These are phyloP conservation scores for Penicillium manginii DNA, from an alignment of 495 filamentous ascomycete species.

Conservation along the genomic window DNA sequence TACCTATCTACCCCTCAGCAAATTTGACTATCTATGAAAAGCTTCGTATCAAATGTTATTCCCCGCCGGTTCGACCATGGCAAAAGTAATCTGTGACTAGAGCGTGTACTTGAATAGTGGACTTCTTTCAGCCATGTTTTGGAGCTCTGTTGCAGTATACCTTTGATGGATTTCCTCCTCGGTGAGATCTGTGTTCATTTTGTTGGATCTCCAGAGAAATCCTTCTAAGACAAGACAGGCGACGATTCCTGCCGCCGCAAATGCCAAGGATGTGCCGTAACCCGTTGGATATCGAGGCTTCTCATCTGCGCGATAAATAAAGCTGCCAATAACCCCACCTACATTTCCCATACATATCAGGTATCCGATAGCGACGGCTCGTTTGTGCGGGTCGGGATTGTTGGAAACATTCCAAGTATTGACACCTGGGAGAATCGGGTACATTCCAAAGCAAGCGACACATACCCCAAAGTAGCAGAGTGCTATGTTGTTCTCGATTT, in stretches of 20 bases:
- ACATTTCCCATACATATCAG: slow-evolving; percentile 26
- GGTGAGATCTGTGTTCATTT: neutral
- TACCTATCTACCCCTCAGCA: too few species aligned
- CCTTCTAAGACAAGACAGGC: slow-evolving; percentile 28
- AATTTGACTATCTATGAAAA: too few species aligned
- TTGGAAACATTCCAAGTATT: slow-evolving; percentile 33
- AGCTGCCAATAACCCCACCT: slow-evolving; percentile 27
- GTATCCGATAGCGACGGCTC: slow-evolving; percentile 29
- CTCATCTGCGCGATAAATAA: slow-evolving; percentile 23
- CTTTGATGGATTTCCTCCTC: neutral
- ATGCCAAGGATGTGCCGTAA: slow-evolving; percentile 27
- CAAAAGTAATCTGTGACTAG: neutral
- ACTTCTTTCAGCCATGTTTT: neutral
- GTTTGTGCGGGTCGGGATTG: slow-evolving; percentile 19
- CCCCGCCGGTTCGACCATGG: too few species aligned
- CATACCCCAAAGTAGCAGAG: slow-evolving; percentile 30
- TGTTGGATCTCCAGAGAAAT: neutral
- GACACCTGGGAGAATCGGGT: slow-evolving; percentile 31
- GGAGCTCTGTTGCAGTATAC: neutral
- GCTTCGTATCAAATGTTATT: too few species aligned
- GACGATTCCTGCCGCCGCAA: slow-evolving; percentile 28
- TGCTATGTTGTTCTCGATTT: slow-evolving; percentile 22
- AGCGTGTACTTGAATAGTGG: neutral
- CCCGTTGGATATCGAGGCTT: slow-evolving; percentile 24
- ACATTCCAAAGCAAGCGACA: slow-evolving; percentile 28